phyloP scores from a whole-genome alignment of 1,284 basidiomycete genomes.

The Tilletia horrida region DNA sequence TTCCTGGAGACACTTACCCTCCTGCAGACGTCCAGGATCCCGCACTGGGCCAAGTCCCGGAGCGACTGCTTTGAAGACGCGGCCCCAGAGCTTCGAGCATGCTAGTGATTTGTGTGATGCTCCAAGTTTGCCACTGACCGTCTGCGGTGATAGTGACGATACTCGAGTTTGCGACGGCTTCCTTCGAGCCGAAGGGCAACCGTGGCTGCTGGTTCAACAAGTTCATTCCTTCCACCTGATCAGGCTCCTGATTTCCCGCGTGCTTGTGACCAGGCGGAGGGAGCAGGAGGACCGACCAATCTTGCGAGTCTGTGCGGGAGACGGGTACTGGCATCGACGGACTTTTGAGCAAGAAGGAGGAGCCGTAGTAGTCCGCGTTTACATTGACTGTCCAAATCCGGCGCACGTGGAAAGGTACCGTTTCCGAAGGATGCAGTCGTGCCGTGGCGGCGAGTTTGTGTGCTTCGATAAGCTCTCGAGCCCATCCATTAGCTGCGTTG shows the following conservation, averaged over 20 bases:
- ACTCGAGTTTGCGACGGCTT: neutral
- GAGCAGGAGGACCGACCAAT: neutral
- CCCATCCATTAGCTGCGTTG: neutral
- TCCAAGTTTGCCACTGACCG: neutral
- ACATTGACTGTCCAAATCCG: constrained; percentile 8
- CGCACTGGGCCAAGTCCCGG: neutral
- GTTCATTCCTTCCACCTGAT: neutral
- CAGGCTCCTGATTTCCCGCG: constrained; percentile 3
- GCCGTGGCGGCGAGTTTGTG: neutral
- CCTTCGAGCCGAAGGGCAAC: neutral
- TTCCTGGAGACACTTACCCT: neutral
- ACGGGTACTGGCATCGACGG: neutral
- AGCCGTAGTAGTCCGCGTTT: constrained; percentile 11
- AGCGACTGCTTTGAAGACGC: neutral
- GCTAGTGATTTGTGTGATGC: neutral
- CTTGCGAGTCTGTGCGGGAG: neutral
- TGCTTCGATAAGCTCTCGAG: neutral
- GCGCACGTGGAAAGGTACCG: neutral
- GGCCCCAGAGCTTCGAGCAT: neutral
- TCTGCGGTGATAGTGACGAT: neutral
- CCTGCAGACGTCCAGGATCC: neutral
- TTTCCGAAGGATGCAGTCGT: constrained; percentile 4
- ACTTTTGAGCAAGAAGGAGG: neutral
- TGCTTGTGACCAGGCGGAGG: constrained; percentile 12
- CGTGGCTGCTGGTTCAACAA: neutral